Conservation (phyloP, 768 basidiomycete species). For the Hygrophorus russula region DNA sequence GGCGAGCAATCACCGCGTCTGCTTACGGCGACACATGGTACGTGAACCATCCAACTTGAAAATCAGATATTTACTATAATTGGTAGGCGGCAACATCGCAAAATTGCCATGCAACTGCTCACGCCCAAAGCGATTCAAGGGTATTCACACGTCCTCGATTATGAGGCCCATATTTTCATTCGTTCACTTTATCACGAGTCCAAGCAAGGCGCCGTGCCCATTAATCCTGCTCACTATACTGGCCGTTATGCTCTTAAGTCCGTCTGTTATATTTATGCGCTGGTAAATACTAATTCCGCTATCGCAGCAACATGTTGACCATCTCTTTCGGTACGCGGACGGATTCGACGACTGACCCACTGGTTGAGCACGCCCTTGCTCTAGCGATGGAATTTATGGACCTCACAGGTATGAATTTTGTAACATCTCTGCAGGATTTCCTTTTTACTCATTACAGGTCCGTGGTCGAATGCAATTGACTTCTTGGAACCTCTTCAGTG, state of each 20-base stretch:
- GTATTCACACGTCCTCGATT: constrained; percentile 10
- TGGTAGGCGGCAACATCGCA: constrained; percentile 16
- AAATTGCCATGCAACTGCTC: constrained; percentile 13
- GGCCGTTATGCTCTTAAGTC: constrained; percentile 1
- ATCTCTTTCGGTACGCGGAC: constrained; percentile 16
- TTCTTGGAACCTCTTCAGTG: constrained; percentile 14
- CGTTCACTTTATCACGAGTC: constrained; percentile 11
- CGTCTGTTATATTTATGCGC: constrained; percentile 1
- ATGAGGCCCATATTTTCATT: constrained; percentile 11
- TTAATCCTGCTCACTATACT: constrained; percentile 13
- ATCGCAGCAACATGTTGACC: constrained; percentile 16
- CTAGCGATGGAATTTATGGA: constrained; percentile 18
- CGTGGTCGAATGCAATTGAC: constrained; percentile 15
- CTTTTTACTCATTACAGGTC: constrained; percentile 7
- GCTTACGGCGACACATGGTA: constrained; percentile 16
- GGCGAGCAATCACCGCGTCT: constrained; percentile 15
- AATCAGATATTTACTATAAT: background rate
- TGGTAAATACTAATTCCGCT: constrained; percentile 13
- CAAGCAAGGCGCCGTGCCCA: constrained; percentile 7
- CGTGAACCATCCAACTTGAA: background rate
- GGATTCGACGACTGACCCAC: constrained; percentile 10
- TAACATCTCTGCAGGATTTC: background rate
- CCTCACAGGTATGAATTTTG: constrained; percentile 8
- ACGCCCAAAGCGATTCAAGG: constrained; percentile 10
- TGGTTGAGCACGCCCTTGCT: constrained; percentile 12